Base-by-base conservation (phyloP, 495 filamentous ascomycete genomes). In the Penicillium simplicissimum region DNA sequence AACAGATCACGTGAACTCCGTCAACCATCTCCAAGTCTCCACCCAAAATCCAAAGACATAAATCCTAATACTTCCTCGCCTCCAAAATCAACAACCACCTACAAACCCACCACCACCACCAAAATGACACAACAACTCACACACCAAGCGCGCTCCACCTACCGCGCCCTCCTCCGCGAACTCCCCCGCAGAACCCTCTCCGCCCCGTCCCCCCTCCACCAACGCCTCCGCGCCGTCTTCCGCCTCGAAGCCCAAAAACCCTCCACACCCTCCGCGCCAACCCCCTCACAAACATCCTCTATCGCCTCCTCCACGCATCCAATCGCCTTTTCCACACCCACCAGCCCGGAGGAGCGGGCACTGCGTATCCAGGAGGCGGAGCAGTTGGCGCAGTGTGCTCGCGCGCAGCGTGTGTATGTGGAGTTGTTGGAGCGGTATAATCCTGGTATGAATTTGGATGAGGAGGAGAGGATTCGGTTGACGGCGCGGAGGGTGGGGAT, bases 121-220 rank as follows among this genome's bases (percentile, higher is more conserved):
- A 52, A 60, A 68, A 71, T 68, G 59, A 42, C 63, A 23, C 43
- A 67, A 71, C 33, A 56, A 36, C 68, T 73, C 56, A 53, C 69
- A 53, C 63, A 77, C 34, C 84, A 84, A 68, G 74, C 89, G 52
- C 90, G 90, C 70, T 85, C 90, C 47, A 81, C 96, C 70, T 98
- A 98, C 81, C 90, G 95, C 67, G 83, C 87, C 21, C 80, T 98
- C 73, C 90, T 97, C 56, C 91, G 93, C 75, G 93, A 97, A 78
- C 87, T 97, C 33, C 94, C 95, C 19, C 85, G 88, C 47, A 86
- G 84, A 45, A 77, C 79, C 3, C 76, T 87, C 71, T 75, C 79
- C 8, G 76, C 78, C 45, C 71, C 81, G 23, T 88, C 85, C 10
- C 84, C 84, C 21, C 79, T 88, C 7, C 84, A 90, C 73, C 70